Evolutionary conservation across 768 basidiomycete genomes (phyloP).

Genomic region (Rhodotorula babjevae): DNA sequence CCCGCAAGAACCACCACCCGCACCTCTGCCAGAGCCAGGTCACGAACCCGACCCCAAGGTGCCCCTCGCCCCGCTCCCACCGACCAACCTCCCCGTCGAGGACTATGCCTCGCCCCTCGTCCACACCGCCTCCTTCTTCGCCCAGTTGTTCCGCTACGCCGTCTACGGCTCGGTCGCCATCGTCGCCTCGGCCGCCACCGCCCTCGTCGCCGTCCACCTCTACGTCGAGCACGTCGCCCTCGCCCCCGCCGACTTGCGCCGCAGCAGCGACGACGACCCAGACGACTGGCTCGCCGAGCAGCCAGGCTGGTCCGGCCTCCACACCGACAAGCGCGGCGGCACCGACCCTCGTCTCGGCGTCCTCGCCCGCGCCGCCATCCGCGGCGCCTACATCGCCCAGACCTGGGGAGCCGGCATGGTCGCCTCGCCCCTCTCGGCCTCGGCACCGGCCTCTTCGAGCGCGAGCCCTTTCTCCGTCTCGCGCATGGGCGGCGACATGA

Average conservation of each 20-base stretch:
- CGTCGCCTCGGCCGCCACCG: constrained; percentile 7
- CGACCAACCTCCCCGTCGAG: constrained; percentile 34
- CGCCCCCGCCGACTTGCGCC: neutral
- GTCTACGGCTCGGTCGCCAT: constrained; percentile 32
- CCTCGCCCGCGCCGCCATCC: constrained; percentile 21
- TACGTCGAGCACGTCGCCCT: constrained; percentile 37
- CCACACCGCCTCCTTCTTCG: constrained; percentile 31
- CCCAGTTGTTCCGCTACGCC: constrained; percentile 33
- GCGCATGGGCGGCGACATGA: constrained; percentile 17
- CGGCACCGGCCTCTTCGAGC: neutral
- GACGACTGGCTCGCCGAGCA: constrained; percentile 28
- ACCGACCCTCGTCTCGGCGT: constrained; percentile 36
- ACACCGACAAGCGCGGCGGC: constrained; percentile 24
- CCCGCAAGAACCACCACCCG: neutral
- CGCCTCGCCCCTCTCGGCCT: neutral
- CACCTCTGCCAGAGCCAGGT: neutral
- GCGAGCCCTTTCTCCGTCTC: constrained; percentile 4
- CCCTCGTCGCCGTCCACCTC: constrained; percentile 23
- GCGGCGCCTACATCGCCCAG: constrained; percentile 33
- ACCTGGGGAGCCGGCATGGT: constrained; percentile 16
- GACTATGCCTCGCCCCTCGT: constrained; percentile 36
- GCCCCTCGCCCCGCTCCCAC: constrained; percentile 21
- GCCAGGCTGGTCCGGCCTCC: constrained; percentile 33
- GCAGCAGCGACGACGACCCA: constrained; percentile 15
- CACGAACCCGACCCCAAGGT: neutral